These are phyloP conservation scores for Calophaca sinica DNA, from an alignment of 306 rosid genomes.

Conservation along the genomic window DNA sequence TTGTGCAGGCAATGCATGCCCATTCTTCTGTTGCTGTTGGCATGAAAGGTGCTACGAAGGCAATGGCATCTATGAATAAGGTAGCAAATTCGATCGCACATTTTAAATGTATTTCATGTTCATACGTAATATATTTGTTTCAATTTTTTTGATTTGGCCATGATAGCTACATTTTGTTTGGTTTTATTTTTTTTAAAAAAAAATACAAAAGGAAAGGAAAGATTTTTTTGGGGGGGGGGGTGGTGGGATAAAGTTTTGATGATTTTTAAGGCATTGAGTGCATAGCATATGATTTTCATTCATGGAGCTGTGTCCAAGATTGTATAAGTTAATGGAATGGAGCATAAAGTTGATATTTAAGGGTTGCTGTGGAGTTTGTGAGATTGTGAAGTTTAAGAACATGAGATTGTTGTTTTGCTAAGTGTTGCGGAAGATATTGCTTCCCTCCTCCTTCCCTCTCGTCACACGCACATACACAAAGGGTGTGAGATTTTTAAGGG, in stretches of 20 bases:
- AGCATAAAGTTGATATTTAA: conserved; percentile 28
- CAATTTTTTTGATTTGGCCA: too few relatives aligned
- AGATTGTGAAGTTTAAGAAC: conserved; percentile 34
- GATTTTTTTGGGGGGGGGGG: too few relatives aligned
- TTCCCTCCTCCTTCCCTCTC: background rate
- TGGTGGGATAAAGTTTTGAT: background rate
- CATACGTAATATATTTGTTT: conserved; percentile 2
- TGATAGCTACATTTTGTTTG: conserved; percentile 27
- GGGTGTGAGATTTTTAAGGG: conserved; percentile 6
- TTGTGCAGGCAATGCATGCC: conserved; percentile 88
- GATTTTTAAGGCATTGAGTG: conserved; percentile 24
- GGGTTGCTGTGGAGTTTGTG: conserved; percentile 23
- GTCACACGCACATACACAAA: too few relatives aligned
- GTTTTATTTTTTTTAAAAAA: background rate
- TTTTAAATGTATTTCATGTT: background rate
- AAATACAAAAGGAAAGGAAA: background rate
- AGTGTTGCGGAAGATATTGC: conserved; percentile 26
- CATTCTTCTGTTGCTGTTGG: conserved; percentile 96
- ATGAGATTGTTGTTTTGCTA: conserved; percentile 27
- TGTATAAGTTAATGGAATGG: conserved; percentile 18
- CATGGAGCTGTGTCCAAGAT: conserved; percentile 34
- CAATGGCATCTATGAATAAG: conserved; percentile 94
- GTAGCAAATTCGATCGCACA: conserved; percentile 42
- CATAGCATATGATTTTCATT: too few relatives aligned
- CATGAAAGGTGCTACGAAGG: conserved; percentile 88